A percentile compares a stretch with the other conserved stretches of the same genome.
Evolutionary conservation across 106 monocot species (phyloP).

Genomic region (Cymbidium sinense): DNA sequence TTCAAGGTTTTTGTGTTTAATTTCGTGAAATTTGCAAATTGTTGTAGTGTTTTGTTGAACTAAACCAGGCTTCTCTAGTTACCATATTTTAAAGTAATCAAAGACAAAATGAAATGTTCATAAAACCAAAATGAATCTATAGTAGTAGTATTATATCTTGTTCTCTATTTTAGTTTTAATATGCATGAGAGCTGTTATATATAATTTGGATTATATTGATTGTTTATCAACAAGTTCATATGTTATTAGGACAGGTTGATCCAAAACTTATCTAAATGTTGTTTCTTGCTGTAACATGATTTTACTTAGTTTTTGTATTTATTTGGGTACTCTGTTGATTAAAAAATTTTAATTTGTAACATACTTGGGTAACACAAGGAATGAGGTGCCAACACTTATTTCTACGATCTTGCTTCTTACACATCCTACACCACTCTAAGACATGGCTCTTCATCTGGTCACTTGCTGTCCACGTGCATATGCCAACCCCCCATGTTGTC

Average conservation of each 20-base stretch:
- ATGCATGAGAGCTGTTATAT: background rate
- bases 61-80: background rate
- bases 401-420: no score
- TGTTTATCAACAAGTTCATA: no score
- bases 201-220: no score
- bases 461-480: no score
- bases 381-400: no score
- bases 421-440: no score
- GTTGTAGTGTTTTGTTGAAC: background rate
- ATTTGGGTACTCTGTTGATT: background rate
- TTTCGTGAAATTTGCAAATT: background rate
- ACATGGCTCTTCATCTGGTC: no score
- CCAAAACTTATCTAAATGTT: background rate
- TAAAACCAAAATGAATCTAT: background rate
- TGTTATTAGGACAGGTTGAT: background rate
- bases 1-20: background rate
- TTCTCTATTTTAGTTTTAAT: background rate
- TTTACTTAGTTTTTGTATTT: background rate
- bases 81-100: background rate
- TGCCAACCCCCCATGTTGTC: no score
- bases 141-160: background rate
- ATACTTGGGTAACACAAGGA: no score
- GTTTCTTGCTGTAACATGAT: background rate
- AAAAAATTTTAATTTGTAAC: no score
- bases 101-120: background rate